These are phyloP conservation scores for Rickenella mellea DNA, from an alignment of 768 basidiomycete genomes.

Conservation along the genomic window DNA sequence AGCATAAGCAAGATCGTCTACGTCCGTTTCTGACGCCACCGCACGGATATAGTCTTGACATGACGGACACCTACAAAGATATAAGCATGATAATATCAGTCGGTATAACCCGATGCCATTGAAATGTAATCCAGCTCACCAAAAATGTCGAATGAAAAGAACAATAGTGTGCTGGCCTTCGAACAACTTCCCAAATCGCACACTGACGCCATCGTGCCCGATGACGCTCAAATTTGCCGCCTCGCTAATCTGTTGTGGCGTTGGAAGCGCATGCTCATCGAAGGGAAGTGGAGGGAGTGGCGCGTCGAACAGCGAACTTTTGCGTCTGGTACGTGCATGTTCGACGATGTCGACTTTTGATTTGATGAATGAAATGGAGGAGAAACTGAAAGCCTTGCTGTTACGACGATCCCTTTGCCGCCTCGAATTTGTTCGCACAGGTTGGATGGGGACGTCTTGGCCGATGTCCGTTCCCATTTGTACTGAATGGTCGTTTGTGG, in stretches of 20 bases:
- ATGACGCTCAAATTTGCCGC: conserved; percentile 59
- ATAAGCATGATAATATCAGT: not conserved
- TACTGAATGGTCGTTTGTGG: too few species aligned
- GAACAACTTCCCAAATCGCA: conserved; percentile 64
- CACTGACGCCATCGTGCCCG: conserved; percentile 53
- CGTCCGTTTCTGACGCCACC: conserved; percentile 39
- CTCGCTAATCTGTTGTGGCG: conserved; percentile 41
- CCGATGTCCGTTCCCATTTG: too few species aligned
- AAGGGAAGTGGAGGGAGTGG: conserved; percentile 10
- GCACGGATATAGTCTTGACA: conserved; percentile 86
- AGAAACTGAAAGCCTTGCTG: not conserved
- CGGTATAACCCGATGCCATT: not conserved
- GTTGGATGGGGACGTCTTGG: too few species aligned
- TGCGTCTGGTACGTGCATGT: not conserved
- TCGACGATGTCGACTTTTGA: not conserved
- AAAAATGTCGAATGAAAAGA: conserved; percentile 84
- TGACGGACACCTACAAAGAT: conserved; percentile 44
- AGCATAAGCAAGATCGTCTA: conserved; percentile 35
- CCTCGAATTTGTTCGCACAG: too few species aligned
- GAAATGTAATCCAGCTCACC: conserved; percentile 38
- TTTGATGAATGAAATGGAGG: not conserved
- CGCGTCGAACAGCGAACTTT: not conserved
- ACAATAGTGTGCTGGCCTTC: conserved; percentile 51
- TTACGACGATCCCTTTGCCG: too few species aligned
- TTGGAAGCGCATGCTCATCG: conserved; percentile 42